phyloP scores from a whole-genome alignment of 441 rosid genomes.

The Raphanus hybrid region DNA sequence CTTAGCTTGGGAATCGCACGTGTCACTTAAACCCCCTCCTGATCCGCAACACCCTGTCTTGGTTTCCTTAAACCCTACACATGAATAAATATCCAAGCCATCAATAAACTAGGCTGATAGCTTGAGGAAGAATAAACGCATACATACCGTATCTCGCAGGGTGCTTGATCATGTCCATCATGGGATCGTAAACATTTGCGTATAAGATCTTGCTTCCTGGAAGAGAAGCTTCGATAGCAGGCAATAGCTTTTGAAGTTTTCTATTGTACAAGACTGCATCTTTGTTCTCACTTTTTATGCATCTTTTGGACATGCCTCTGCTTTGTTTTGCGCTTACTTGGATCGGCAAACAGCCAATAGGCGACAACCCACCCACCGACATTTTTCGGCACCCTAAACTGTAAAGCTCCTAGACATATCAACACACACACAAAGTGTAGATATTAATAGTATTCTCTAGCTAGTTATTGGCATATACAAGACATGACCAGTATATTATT shows the following conservation, averaged over 20 bases:
- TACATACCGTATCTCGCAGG: constrained; percentile 52
- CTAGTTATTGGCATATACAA: not conserved
- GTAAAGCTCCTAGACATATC: constrained; percentile 20
- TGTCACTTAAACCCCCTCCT: constrained; percentile 14
- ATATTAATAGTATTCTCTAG: not conserved
- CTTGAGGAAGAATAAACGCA: not conserved
- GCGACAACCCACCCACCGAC: constrained; percentile 50
- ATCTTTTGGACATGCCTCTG: constrained; percentile 21
- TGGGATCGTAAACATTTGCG: constrained; percentile 45
- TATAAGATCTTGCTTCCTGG: constrained; percentile 43
- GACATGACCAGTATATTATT: not conserved
- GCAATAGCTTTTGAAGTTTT: constrained; percentile 51
- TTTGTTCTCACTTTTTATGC: constrained; percentile 47
- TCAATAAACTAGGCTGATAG: not conserved
- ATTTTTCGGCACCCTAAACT: constrained; percentile 47
- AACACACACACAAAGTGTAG: not conserved
- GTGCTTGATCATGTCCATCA: constrained; percentile 48
- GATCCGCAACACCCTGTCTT: constrained; percentile 47
- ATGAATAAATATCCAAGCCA: not conserved
- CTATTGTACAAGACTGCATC: constrained; percentile 50
- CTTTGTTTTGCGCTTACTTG: constrained; percentile 36
- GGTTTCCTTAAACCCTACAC: constrained; percentile 25
- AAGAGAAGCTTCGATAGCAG: constrained; percentile 37
- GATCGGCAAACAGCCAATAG: constrained; percentile 60
- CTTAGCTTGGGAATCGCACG: constrained; percentile 41